These are phyloP conservation scores for Cladophialophora psammophila DNA, from an alignment of 2,329 filamentous ascomycete species.

Conservation along the genomic window DNA sequence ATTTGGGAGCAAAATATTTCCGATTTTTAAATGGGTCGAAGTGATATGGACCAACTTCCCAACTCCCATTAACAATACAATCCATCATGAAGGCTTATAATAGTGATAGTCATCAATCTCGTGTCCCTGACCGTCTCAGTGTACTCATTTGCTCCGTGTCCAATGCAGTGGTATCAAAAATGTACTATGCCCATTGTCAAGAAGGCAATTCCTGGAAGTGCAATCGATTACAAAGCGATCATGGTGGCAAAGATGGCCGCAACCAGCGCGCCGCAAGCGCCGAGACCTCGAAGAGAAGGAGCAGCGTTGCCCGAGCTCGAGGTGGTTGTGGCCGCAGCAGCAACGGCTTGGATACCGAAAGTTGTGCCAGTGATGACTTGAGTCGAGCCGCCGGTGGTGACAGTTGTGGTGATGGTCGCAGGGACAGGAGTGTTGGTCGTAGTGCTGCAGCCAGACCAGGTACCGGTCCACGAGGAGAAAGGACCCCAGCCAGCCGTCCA, in stretches of 20 bases:
- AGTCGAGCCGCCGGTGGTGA: conserved; percentile 33
- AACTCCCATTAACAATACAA: conserved; percentile 21
- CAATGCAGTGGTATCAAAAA: conserved; percentile 17
- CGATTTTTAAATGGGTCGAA: not conserved
- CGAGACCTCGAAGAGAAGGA: conserved; percentile 32
- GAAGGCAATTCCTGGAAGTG: conserved; percentile 3
- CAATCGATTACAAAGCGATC: conserved; percentile 36
- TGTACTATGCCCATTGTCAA: conserved; percentile 5
- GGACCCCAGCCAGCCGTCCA: conserved; percentile 42
- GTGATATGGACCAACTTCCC: conserved; percentile 2
- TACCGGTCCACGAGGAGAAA: conserved; percentile 40
- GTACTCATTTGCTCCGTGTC: conserved; percentile 6
- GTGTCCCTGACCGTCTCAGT: conserved; percentile 5
- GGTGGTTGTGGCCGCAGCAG: conserved; percentile 26
- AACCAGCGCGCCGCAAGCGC: conserved; percentile 36
- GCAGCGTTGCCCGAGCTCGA: conserved; percentile 32
- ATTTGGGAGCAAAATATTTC: not conserved
- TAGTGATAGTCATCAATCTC: conserved; percentile 21
- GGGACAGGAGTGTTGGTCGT: conserved; percentile 38
- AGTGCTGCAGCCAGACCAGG: conserved; percentile 41
- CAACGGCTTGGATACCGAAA: conserved; percentile 40
- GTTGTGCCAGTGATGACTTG: conserved; percentile 42
- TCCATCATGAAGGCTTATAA: conserved; percentile 10
- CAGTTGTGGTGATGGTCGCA: conserved; percentile 41
- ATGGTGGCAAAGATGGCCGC: conserved; percentile 39